phyloP scores from a whole-genome alignment of 202 grass and related monocot species.

The Tripidium arundinaceum region DNA sequence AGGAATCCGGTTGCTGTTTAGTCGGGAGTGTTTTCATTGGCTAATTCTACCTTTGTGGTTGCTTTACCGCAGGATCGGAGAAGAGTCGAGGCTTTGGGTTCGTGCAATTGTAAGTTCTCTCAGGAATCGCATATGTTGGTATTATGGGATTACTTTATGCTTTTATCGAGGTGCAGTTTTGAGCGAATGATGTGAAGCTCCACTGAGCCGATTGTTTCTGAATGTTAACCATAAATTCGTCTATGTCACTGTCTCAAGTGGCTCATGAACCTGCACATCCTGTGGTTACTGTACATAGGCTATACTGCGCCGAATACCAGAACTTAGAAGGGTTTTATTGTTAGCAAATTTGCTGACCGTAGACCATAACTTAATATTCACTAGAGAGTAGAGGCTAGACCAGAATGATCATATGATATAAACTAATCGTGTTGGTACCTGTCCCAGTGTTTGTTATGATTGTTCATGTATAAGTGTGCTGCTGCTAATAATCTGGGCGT shows the following conservation, averaged over 20 bases:
- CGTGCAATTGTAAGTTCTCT: slow-evolving; percentile 83
- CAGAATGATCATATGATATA: not conserved
- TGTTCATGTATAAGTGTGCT: slow-evolving; percentile 2
- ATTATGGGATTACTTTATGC: not conserved
- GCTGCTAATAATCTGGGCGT: not conserved
- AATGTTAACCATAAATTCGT: not conserved
- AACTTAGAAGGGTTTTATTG: not conserved
- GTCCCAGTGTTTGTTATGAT: not conserved
- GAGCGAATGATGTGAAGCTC: not conserved
- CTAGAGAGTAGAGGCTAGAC: not conserved
- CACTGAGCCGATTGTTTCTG: not conserved
- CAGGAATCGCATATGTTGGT: not conserved
- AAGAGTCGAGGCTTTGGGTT: slow-evolving; percentile 78
- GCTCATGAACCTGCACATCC: not conserved
- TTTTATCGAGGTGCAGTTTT: not conserved
- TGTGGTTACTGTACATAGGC: not conserved
- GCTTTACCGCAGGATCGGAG: slow-evolving; percentile 60
- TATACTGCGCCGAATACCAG: not conserved
- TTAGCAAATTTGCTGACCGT: not conserved
- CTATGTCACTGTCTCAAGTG: not conserved
- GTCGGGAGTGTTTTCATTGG: not conserved
- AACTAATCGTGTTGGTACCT: not conserved
- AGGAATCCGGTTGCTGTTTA: not conserved
- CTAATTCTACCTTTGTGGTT: not conserved
- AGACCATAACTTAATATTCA: not conserved